Evolutionary conservation across 2,329 filamentous ascomycete species (phyloP).

Genomic region (Exophiala calicioides): DNA sequence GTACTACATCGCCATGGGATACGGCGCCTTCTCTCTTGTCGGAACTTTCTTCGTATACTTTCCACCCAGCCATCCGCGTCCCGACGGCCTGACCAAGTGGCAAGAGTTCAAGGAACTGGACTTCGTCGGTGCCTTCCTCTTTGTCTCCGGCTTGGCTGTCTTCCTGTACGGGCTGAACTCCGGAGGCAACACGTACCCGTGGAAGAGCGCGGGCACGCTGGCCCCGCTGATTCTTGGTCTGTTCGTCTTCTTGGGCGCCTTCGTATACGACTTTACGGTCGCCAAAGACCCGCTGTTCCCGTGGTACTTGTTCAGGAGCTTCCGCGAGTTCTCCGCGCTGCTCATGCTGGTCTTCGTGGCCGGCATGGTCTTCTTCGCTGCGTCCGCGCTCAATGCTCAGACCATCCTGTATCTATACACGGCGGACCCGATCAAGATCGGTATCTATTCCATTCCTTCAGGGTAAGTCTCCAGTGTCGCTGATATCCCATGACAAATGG

Average conservation of each 20-base stretch:
- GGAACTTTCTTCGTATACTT: constrained; percentile 51
- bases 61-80: constrained; percentile 48
- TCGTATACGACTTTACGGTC: constrained; percentile 40
- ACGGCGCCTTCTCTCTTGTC: constrained; percentile 54
- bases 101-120: constrained; percentile 52
- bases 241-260: constrained; percentile 41
- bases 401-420: constrained; percentile 23
- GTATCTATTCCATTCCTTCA: constrained; percentile 25
- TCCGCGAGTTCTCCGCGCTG: constrained; percentile 22
- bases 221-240: constrained; percentile 46
- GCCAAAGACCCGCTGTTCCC: constrained; percentile 50
- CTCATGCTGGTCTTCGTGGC: constrained; percentile 25
- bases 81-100: constrained; percentile 44
- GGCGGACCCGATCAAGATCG: constrained; percentile 22
- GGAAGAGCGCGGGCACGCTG: constrained; percentile 43
- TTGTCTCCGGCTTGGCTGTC: constrained; percentile 51
- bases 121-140: constrained; percentile 54
- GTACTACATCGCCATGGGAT: constrained; percentile 55
- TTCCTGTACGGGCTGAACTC: constrained; percentile 49
- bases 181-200: constrained; percentile 36
- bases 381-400: constrained; percentile 21
- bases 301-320: constrained; percentile 32
- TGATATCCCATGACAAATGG: not conserved
- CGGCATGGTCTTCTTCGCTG: constrained; percentile 26
- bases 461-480: constrained; percentile 14